A percentile compares a stretch with the other conserved stretches of the same genome.
These are phyloP conservation scores for Allantophomopsis cytisporea DNA, from an alignment of 2,329 filamentous ascomycete species.

Conservation along the genomic window DNA sequence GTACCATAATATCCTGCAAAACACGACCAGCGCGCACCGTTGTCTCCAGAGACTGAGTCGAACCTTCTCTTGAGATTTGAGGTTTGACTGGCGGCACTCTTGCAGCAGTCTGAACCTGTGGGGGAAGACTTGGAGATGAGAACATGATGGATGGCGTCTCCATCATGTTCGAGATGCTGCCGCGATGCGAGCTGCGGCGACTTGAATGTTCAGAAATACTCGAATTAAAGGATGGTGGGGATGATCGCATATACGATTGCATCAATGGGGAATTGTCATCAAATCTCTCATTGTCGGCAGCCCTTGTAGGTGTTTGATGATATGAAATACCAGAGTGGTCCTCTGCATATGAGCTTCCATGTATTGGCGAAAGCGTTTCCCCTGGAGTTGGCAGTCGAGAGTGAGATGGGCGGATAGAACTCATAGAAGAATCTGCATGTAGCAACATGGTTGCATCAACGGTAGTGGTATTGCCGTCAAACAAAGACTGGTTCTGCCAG, in stretches of 20 bases:
- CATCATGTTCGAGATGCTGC: constrained; percentile 9
- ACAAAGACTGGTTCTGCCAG: neutral
- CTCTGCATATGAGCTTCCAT: neutral
- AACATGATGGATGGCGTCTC: constrained; percentile 18
- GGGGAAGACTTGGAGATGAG: constrained; percentile 18
- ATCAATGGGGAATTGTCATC: constrained; percentile 7
- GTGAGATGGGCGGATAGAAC: neutral
- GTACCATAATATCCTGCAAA: constrained; percentile 17
- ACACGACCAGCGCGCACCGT: constrained; percentile 16
- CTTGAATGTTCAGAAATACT: constrained; percentile 15
- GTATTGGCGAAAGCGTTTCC: constrained; percentile 15
- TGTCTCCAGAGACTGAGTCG: constrained; percentile 3
- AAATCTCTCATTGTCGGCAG: neutral
- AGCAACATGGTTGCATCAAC: neutral
- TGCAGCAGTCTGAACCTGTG: constrained; percentile 6
- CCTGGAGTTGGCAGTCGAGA: constrained; percentile 13
- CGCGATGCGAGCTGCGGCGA: constrained; percentile 12
- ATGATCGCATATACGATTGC: constrained; percentile 14
- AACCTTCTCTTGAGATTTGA: no score
- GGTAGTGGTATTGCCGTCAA: neutral
- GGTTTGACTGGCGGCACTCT: neutral
- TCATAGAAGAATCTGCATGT: neutral
- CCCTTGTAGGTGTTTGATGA: neutral
- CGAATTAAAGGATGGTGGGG: constrained; percentile 15
- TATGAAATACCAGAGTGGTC: neutral